phyloP scores from a whole-genome alignment of 2,329 filamentous ascomycete species.

The Talaromyces sp. region DNA sequence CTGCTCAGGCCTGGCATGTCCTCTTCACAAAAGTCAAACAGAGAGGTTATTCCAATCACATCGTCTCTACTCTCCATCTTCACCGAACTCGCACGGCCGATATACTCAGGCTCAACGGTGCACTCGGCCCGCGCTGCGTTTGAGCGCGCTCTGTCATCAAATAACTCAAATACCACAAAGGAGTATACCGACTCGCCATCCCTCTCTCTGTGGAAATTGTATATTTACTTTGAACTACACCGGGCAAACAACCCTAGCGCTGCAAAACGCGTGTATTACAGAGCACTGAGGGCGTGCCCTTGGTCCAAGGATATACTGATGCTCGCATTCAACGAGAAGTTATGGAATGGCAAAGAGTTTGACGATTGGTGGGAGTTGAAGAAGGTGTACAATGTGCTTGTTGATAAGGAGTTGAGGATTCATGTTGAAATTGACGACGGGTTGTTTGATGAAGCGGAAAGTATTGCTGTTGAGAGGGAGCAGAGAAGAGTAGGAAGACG shows the following conservation, averaged over 20 bases:
- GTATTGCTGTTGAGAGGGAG: constrained; percentile 11
- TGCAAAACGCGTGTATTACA: constrained; percentile 51
- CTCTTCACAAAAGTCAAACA: constrained; percentile 7
- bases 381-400: constrained; percentile 51
- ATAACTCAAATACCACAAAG: constrained; percentile 5
- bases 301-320: constrained; percentile 60
- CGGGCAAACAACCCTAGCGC: constrained; percentile 35
- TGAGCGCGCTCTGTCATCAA: constrained; percentile 44
- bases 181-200: constrained; percentile 17
- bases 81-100: constrained; percentile 46
- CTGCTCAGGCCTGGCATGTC: constrained; percentile 34
- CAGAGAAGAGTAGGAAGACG: background rate
- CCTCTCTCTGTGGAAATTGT: constrained; percentile 48
- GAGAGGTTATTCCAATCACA: constrained; percentile 32
- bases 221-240: constrained; percentile 46
- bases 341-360: constrained; percentile 17
- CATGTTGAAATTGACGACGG: constrained; percentile 50
- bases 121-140: constrained; percentile 53
- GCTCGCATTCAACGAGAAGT: constrained; percentile 42
- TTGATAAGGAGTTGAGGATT: constrained; percentile 58
- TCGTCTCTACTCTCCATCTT: constrained; percentile 53
- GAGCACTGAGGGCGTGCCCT: constrained; percentile 53
- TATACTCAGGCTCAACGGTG: constrained; percentile 41
- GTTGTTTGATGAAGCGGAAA: constrained; percentile 27
- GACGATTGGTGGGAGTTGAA: constrained; percentile 46